A percentile compares a stretch with the other conserved stretches of the same genome.
Conservation (phyloP, 2,329 filamentous ascomycete species). For the Xylaria sp. region DNA sequence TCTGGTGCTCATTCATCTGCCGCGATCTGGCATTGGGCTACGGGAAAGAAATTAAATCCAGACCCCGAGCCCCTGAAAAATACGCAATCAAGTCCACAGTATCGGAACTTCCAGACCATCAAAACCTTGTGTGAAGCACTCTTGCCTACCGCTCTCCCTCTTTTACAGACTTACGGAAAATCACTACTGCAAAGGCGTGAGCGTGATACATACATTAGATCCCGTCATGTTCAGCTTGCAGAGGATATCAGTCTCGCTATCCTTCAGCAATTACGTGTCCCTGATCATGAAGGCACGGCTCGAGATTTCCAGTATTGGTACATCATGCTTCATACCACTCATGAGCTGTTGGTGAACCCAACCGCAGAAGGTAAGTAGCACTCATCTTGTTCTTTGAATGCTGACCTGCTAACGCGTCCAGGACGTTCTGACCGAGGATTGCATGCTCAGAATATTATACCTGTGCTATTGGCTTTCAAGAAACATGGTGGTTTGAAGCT, state of each 20-base stretch:
- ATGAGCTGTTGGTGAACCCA: conserved; percentile 81
- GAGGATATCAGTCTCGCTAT: conserved; percentile 77
- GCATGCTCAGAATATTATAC: conserved; percentile 69
- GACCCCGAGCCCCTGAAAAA: conserved; percentile 40
- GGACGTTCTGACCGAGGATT: conserved; percentile 60
- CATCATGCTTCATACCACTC: conserved; percentile 79
- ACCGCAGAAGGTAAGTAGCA: conserved; percentile 46
- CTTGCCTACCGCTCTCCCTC: conserved; percentile 80
- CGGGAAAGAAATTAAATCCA: conserved; percentile 33
- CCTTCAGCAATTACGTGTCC: conserved; percentile 70
- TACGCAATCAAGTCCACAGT: conserved; percentile 54
- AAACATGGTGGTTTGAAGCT: conserved; percentile 78
- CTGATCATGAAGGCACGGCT: conserved; percentile 58
- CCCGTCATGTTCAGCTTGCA: conserved; percentile 65
- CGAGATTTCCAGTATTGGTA: conserved; percentile 84
- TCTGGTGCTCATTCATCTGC: conserved; percentile 43
- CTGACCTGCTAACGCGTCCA: conserved; percentile 47
- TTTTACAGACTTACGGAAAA: conserved; percentile 88
- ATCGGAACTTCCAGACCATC: conserved; percentile 80
- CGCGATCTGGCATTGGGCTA: conserved; percentile 42
- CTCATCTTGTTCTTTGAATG: conserved; percentile 27
- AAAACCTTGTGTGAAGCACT: conserved; percentile 81
- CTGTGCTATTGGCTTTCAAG: conserved; percentile 89
- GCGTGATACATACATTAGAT: conserved; percentile 68
- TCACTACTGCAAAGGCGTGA: conserved; percentile 79